phyloP scores from a whole-genome alignment of 2,329 filamentous ascomycete genomes.

The Fusarium annulatum region DNA sequence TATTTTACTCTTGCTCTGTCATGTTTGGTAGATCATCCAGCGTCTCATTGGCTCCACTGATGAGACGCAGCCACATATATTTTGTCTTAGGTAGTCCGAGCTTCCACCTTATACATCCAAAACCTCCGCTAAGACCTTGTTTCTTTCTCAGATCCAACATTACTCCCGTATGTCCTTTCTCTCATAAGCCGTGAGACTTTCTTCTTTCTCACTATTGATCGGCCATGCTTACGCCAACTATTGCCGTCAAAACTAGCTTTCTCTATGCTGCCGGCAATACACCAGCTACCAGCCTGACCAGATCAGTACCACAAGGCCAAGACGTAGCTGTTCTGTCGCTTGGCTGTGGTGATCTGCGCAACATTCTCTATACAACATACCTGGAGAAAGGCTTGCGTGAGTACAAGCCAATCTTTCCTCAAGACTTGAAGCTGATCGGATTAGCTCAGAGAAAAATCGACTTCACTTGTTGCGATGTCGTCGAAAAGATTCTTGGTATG shows the following conservation, averaged over 20 bases:
- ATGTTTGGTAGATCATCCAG: neutral
- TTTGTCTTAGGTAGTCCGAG: neutral
- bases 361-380: constrained; percentile 66
- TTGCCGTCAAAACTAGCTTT: constrained; percentile 47
- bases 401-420: constrained; percentile 21
- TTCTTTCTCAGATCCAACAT: neutral
- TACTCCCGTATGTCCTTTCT: neutral
- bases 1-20: neutral
- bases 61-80: neutral
- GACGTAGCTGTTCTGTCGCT: constrained; percentile 63
- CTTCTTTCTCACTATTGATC: neutral
- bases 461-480: constrained; percentile 67
- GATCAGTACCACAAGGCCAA: constrained; percentile 60
- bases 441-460: constrained; percentile 58
- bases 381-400: constrained; percentile 53
- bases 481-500: constrained; percentile 62
- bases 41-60: constrained; percentile 16
- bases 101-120: neutral
- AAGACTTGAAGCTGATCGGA: constrained; percentile 34
- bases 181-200: neutral
- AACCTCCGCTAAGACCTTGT: neutral
- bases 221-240: constrained; percentile 53
- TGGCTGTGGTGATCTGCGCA: constrained; percentile 67
- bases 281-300: constrained; percentile 61
- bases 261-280: constrained; percentile 66